Conservation (phyloP, 352 stramenopile genomes). For the Phytophthora quininea region DNA sequence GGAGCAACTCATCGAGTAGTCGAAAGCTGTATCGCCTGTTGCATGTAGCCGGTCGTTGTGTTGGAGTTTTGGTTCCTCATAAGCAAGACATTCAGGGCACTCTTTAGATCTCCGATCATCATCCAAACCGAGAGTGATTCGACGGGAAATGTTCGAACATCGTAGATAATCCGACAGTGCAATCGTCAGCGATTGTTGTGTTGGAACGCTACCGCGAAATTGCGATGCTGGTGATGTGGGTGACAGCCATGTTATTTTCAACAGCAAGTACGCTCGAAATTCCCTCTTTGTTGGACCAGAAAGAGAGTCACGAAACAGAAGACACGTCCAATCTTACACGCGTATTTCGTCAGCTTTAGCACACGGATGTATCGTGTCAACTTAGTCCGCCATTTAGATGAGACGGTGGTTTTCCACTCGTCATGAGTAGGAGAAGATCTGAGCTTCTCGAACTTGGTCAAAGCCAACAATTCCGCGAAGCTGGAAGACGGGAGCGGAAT, state of each 20-base stretch:
- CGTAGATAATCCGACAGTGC: constrained; percentile 52
- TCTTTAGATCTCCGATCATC: not conserved
- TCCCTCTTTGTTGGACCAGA: constrained; percentile 64
- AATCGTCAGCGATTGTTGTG: constrained; percentile 46
- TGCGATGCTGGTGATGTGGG: constrained; percentile 11
- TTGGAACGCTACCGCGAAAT: constrained; percentile 4
- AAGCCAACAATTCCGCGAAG: constrained; percentile 52
- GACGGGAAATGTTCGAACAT: constrained; percentile 29
- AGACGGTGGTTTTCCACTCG: constrained; percentile 29
- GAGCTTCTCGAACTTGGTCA: constrained; percentile 29
- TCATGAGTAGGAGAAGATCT: not conserved
- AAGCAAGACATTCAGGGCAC: constrained; percentile 14
- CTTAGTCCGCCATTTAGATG: constrained; percentile 39
- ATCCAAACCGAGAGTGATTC: constrained; percentile 5
- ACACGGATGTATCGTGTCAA: constrained; percentile 58
- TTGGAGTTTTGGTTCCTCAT: not conserved
- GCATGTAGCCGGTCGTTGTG: not conserved
- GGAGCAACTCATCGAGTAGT: constrained; percentile 7
- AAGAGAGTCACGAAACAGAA: constrained; percentile 50
- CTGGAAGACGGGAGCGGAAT: constrained; percentile 46
- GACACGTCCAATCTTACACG: constrained; percentile 36
- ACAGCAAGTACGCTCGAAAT: constrained; percentile 53
- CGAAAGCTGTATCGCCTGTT: constrained; percentile 1
- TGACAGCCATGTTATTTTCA: constrained; percentile 41
- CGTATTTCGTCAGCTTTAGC: constrained; percentile 48